These are phyloP conservation scores for Juglanconis sp. DNA, from an alignment of 2,329 filamentous ascomycete genomes.

Conservation along the genomic window DNA sequence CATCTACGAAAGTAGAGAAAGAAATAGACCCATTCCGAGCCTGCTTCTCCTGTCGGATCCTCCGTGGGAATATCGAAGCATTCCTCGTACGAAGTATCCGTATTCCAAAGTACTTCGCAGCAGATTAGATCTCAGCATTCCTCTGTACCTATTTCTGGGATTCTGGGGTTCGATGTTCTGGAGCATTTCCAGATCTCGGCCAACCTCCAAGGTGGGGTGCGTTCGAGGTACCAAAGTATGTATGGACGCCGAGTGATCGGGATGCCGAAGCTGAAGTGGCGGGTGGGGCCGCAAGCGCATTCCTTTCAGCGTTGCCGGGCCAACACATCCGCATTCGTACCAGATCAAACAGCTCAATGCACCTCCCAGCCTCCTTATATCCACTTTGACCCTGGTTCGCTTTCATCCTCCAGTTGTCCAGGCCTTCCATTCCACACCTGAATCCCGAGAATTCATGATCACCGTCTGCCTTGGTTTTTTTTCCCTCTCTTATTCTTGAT, in stretches of 20 bases:
- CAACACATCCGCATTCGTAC: not conserved
- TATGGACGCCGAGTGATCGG: not conserved
- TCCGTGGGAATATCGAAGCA: no score
- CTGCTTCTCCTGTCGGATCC: no score
- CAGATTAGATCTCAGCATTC: not conserved
- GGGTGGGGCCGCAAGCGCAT: not conserved
- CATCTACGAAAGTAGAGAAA: no score
- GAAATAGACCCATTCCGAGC: no score
- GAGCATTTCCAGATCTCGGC: not conserved
- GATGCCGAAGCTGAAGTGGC: not conserved
- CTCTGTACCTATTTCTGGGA: not conserved
- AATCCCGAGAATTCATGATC: not conserved
- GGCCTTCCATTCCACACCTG: conserved; percentile 5
- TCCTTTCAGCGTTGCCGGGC: not conserved
- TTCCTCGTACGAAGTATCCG: no score
- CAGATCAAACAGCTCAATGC: no score
- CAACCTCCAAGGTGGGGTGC: not conserved
- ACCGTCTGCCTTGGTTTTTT: conserved; percentile 5
- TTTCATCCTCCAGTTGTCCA: not conserved
- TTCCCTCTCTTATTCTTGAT: not conserved
- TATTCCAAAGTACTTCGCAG: not conserved
- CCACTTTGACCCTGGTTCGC: not conserved
- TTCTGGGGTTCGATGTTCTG: not conserved
- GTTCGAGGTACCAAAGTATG: not conserved
- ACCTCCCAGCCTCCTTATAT: not conserved